These are phyloP conservation scores for Penicillium dipodomyicola DNA, from an alignment of 495 filamentous ascomycete species.

Conservation along the genomic window DNA sequence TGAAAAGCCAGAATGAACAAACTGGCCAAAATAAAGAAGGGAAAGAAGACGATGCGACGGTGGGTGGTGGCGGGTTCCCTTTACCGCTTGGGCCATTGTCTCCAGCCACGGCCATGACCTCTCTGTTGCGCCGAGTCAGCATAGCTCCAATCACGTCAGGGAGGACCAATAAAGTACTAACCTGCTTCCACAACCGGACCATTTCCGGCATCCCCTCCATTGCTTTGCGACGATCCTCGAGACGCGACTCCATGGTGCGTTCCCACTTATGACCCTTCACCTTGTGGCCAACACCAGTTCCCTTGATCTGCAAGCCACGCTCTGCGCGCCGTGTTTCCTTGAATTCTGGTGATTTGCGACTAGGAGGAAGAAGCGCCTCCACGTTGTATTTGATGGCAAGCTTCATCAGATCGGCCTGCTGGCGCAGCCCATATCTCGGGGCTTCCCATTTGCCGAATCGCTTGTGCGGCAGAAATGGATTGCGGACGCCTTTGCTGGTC, in stretches of 20 bases:
- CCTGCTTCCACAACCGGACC: slow-evolving; percentile 91
- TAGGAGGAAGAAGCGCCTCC: slow-evolving; percentile 76
- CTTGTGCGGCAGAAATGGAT: slow-evolving; percentile 74
- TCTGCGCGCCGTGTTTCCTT: slow-evolving; percentile 64
- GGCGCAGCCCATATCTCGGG: slow-evolving; percentile 75
- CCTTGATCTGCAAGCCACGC: slow-evolving; percentile 75
- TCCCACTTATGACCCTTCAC: slow-evolving; percentile 96
- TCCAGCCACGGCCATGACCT: slow-evolving; percentile 87
- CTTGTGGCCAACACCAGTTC: slow-evolving; percentile 85
- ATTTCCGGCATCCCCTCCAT: slow-evolving; percentile 93
- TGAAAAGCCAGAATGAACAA: slow-evolving; percentile 23
- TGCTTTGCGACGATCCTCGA: slow-evolving; percentile 85
- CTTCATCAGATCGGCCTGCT: slow-evolving; percentile 91
- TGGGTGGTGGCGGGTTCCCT: background rate
- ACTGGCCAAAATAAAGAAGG: slow-evolving; percentile 15
- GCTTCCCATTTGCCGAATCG: slow-evolving; percentile 75
- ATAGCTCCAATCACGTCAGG: background rate
- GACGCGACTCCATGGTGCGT: slow-evolving; percentile 73
- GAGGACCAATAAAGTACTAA: slow-evolving; percentile 39
- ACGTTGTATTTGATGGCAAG: slow-evolving; percentile 76
- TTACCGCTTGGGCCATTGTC: slow-evolving; percentile 73
- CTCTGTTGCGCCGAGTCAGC: slow-evolving; percentile 51
- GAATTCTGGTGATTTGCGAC: slow-evolving; percentile 70
- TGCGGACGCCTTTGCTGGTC: slow-evolving; percentile 44
- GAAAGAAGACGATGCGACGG: slow-evolving; percentile 13